Base-by-base conservation (phyloP, 1,139 yeast species). In the Protomyces gravidus region DNA sequence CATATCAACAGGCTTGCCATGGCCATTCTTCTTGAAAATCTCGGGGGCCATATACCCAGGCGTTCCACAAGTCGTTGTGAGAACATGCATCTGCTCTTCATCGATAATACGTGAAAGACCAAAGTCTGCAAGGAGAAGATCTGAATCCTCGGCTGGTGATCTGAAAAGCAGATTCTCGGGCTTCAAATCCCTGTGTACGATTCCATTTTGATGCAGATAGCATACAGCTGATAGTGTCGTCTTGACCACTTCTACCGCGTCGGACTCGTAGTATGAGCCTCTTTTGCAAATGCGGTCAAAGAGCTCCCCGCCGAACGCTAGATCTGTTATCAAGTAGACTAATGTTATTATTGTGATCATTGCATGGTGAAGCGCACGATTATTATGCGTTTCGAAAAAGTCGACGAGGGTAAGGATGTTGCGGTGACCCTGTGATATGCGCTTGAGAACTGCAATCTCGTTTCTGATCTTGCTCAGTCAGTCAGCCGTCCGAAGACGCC, bases 131-230 rank as follows among this genome's bases (percentile, higher is more conserved):
- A 86, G 74, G 51, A 86, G 74, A 53, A 85, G 71, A 65, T 78
- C 81, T 47, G 78, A 77, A 45, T 78, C 74, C 52, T 71, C 73
- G 50, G 71, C 75, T 23, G 71, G 67, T 5, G 76, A 71, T 33
- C 71, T 69, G 63, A 90, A 76, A 61, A 92, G 74, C 58, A 92
- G 81, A 68, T 92, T 92, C 70, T 92, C 98, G 0, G 97, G 97
- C 71, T 92, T 92, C 65, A 92, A 77, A 72, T 92, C 98, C 58
- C 97, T 79, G 71, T 92, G 98, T 13, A 89, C 94, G 60, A 90
- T 81, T 50, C 89, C 87, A 65, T 85, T 82, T 9, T 78, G 75
- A 70, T 90, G 97, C 65, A 90, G 76, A 67, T 87, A 87, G 42
- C 78, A 78, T 46, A 90, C 77, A 2, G 78, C 79, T 1, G 71